A percentile compares a stretch with the other conserved stretches of the same genome.
phyloP scores from a whole-genome alignment of 495 filamentous ascomycete species.

The Hyaloscypha hepaticicola region DNA sequence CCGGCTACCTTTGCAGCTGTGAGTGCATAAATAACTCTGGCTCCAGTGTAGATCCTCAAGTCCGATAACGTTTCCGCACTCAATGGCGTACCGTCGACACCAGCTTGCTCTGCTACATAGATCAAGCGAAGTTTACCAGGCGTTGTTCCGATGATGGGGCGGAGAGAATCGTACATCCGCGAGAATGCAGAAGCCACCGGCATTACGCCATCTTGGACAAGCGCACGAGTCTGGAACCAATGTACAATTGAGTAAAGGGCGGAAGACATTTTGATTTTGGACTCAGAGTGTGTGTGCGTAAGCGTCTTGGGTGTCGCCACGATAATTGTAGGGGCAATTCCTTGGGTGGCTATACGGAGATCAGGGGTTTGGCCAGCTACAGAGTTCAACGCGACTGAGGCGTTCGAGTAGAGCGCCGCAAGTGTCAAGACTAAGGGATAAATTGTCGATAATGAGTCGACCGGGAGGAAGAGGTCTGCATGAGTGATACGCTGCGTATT shows the following conservation, averaged over 20 bases:
- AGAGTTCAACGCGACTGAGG: conserved; percentile 85
- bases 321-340: conserved; percentile 78
- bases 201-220: conserved; percentile 71
- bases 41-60: conserved; percentile 73
- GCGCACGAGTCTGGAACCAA: conserved; percentile 63
- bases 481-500: conserved; percentile 66
- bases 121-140: conserved; percentile 76
- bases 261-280: conserved; percentile 46
- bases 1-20: conserved; percentile 81
- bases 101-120: conserved; percentile 61
- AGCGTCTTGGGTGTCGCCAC: conserved; percentile 76
- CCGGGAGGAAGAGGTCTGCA: conserved; percentile 83
- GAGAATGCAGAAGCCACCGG: conserved; percentile 62
- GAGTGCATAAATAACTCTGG: conserved; percentile 82
- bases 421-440: conserved; percentile 81
- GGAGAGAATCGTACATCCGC: conserved; percentile 56
- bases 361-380: conserved; percentile 71
- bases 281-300: conserved; percentile 57
- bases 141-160: conserved; percentile 59
- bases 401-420: conserved; percentile 77
- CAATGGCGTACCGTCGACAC: conserved; percentile 50
- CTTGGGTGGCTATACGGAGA: conserved; percentile 66
- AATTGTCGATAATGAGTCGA: conserved; percentile 73
- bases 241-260: conserved; percentile 36
- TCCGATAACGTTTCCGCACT: conserved; percentile 70